Conservation (phyloP, 2,329 filamentous ascomycete species). For the Calonectria crousiana region DNA sequence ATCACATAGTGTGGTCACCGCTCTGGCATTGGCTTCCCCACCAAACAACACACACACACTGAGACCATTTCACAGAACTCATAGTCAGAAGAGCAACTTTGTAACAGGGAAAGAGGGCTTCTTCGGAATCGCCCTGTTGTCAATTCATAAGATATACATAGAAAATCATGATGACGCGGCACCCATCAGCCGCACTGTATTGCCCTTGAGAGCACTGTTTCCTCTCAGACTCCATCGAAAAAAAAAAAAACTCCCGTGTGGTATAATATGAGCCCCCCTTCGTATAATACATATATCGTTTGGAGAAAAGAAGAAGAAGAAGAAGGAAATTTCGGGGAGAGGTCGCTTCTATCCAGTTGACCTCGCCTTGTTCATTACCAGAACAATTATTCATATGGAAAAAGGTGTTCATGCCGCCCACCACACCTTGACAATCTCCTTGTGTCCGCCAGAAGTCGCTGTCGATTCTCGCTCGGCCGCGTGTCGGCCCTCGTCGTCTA, state of each 20-base stretch:
- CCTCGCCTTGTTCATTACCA: conserved; percentile 14
- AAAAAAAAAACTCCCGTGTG: conserved; percentile 14
- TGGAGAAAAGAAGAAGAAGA: conserved; percentile 1
- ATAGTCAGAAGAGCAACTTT: background rate
- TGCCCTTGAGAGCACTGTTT: conserved; percentile 1
- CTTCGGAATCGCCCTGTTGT: background rate
- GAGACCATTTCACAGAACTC: background rate
- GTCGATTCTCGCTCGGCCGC: conserved; percentile 7
- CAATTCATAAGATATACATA: conserved; percentile 11
- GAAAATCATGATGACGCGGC: conserved; percentile 1
- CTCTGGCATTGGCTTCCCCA: background rate
- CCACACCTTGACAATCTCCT: conserved; percentile 44
- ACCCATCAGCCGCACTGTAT: background rate
- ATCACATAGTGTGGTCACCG: background rate
- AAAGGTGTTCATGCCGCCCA: conserved; percentile 30
- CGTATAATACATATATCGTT: background rate
- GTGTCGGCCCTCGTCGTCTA: background rate
- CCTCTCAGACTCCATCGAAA: conserved; percentile 1
- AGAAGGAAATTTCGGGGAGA: background rate
- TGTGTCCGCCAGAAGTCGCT: conserved; percentile 35
- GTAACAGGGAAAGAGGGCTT: background rate
- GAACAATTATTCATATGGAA: background rate
- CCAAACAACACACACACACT: background rate
- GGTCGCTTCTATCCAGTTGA: background rate
- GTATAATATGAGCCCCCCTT: conserved; percentile 12